Percentiles rank a stretch among this genome's conserved stretches.
These are phyloP conservation scores for Phytophthora colocasiae DNA, from an alignment of 352 stramenopile genomes.

Conservation along the genomic window DNA sequence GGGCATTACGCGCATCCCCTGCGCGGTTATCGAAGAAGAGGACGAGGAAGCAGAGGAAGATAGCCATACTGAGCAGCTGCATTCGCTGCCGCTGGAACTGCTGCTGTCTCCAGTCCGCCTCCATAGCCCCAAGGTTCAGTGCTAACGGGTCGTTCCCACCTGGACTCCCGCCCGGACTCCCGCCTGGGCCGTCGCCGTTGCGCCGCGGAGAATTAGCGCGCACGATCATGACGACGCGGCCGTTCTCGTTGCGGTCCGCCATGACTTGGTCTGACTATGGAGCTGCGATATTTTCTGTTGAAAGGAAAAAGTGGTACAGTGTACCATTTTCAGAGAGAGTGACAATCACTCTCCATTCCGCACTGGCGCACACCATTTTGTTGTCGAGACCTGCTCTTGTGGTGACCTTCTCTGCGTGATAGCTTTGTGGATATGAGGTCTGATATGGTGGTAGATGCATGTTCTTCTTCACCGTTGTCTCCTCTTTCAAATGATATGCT, in stretches of 20 bases:
- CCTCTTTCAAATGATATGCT: conserved; percentile 26
- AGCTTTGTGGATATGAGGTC: conserved; percentile 13
- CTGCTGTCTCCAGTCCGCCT: conserved; percentile 84
- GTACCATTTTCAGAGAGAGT: too few relatives aligned
- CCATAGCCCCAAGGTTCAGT: conserved; percentile 70
- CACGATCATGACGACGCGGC: conserved; percentile 85
- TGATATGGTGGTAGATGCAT: background rate
- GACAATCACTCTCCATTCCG: conserved; percentile 2
- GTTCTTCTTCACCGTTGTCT: conserved; percentile 21
- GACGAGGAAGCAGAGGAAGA: conserved; percentile 90
- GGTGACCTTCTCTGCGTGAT: conserved; percentile 6
- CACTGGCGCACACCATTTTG: background rate
- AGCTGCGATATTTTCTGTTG: background rate
- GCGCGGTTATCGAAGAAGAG: conserved; percentile 87
- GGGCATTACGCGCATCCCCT: conserved; percentile 45
- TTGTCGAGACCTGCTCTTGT: conserved; percentile 6
- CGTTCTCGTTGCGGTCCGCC: conserved; percentile 49
- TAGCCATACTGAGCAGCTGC: conserved; percentile 88
- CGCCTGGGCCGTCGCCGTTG: conserved; percentile 10
- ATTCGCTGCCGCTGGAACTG: conserved; percentile 90
- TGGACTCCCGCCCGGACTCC: conserved; percentile 17
- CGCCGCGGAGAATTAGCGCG: conserved; percentile 66
- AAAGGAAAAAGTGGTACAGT: too few relatives aligned
- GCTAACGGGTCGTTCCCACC: conserved; percentile 35
- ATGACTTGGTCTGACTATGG: conserved; percentile 29